Evolutionary conservation across 2,329 filamentous ascomycete genomes (phyloP), one percentile per base, ranked within the genome.

Genomic region (Aspergillus fijiensis): DNA sequence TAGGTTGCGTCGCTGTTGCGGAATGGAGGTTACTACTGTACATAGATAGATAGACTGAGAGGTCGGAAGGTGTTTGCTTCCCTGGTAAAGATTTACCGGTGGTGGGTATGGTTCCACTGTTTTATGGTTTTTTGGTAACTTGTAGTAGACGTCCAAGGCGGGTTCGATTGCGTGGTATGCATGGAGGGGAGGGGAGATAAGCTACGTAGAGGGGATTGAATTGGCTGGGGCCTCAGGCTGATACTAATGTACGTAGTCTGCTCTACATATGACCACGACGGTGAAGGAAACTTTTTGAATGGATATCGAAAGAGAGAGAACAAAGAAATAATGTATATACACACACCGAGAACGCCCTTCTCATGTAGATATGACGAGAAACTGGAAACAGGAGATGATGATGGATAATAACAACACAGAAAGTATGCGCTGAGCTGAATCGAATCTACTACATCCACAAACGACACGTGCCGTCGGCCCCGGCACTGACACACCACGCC

Each of bases 401-500:
- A 49, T 31, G 59, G 66, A 65, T 61, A 23, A 62, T 59, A 65
- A 56, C 56, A 55, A 65, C 53, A 66, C 61, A 66, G 23, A 29
- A 29, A 29, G 66, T 67, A 66, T 67, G 65, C 64, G 68, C 61
- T 65, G 31, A 63, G 50, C 49, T 55, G 51, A 29, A 62, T 55
- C 33, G 58, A 59, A 23, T 23, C 58, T 65, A 70, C 71, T 74
- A 89, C 74, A 87, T 90, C 94, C 94, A 99, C 74, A 99, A 78
- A 70, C 94, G 87, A 77, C 92, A 91, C 14, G 90, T 96, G 48
- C 94, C 94, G 80, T 99, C 95, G 1, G 94, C 93, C 67, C 95
- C 95, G 51, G 93, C 94, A 81, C 90, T 96, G 56, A 96, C 88
- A 77, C 90, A 89, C 95, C 95, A 98, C 2, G 94, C 92, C 77